These are phyloP conservation scores for Nicotiana knightiana DNA, from an alignment of 257 asterid genomes.

Conservation along the genomic window DNA sequence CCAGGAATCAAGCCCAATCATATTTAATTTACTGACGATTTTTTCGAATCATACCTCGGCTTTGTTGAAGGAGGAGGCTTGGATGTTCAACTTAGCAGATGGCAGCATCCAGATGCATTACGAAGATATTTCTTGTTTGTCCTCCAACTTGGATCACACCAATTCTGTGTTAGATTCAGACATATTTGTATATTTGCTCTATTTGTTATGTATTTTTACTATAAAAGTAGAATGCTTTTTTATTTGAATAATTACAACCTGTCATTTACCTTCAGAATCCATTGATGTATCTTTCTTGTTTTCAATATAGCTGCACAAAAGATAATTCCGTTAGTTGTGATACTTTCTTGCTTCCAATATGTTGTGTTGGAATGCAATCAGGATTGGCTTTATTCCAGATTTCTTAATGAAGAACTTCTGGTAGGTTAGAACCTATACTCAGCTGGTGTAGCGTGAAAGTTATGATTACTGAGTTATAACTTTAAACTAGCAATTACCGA, in stretches of 20 bases:
- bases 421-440: background rate
- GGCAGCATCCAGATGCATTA: background rate
- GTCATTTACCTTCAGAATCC: background rate
- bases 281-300: background rate
- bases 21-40: background rate
- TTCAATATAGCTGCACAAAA: too few relatives aligned
- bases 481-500: background rate
- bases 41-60: background rate
- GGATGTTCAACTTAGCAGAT: background rate
- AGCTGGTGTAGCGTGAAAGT: background rate
- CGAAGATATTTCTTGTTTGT: background rate
- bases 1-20: background rate
- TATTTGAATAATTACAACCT: too few relatives aligned
- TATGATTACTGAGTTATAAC: background rate
- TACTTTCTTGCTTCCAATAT: too few relatives aligned
- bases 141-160: too few relatives aligned
- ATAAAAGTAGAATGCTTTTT: too few relatives aligned
- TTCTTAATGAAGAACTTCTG: background rate
- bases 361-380: background rate
- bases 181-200: background rate
- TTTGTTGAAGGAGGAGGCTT: background rate
- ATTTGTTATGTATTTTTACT: background rate
- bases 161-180: too few relatives aligned
- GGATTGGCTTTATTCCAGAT: background rate
- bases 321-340: background rate